A percentile compares a stretch with the other conserved stretches of the same genome.
Conservation (phyloP, 2,329 filamentous ascomycete species). For the Aspergillus ochraceoroseus region DNA sequence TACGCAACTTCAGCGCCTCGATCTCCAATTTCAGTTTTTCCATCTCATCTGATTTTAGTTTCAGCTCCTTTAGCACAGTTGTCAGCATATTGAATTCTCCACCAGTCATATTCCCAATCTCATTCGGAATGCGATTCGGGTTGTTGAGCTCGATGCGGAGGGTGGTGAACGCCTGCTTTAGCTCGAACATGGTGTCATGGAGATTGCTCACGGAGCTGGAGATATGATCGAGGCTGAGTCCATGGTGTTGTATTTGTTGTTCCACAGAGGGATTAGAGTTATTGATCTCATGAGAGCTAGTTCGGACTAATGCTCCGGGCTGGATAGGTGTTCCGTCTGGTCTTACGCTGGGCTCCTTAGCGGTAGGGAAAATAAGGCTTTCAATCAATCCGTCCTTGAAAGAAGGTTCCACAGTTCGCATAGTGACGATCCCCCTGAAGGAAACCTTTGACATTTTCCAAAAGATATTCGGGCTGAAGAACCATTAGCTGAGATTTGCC, state of each 20-base stretch:
- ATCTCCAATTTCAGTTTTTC: slow-evolving; percentile 39
- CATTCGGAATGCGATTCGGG: slow-evolving; percentile 23
- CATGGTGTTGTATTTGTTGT: slow-evolving; percentile 37
- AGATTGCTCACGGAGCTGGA: slow-evolving; percentile 38
- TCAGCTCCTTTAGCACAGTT: slow-evolving; percentile 38
- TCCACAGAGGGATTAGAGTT: slow-evolving; percentile 25
- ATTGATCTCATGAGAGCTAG: slow-evolving; percentile 17
- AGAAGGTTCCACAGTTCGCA: slow-evolving; percentile 36
- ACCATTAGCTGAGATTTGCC: slow-evolving; percentile 5
- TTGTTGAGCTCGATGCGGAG: slow-evolving; percentile 37
- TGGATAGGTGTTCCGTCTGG: slow-evolving; percentile 19
- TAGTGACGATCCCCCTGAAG: slow-evolving; percentile 39
- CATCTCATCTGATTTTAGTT: slow-evolving; percentile 38
- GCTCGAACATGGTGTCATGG: slow-evolving; percentile 39
- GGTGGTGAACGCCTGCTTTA: slow-evolving; percentile 38
- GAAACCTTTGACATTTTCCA: slow-evolving; percentile 40
- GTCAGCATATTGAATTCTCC: slow-evolving; percentile 37
- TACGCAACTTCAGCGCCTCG: slow-evolving; percentile 36
- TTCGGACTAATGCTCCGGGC: slow-evolving; percentile 26
- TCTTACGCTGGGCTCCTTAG: slow-evolving; percentile 20
- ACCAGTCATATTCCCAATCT: slow-evolving; percentile 19
- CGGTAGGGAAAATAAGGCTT: slow-evolving; percentile 24
- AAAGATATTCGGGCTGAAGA: slow-evolving; percentile 35
- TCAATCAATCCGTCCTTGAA: slow-evolving; percentile 35
- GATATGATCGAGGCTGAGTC: slow-evolving; percentile 36